Percentiles rank a stretch among this genome's conserved stretches.
These are phyloP conservation scores for Sonneratia caseolaris DNA, from an alignment of 345 rosid genomes.

Conservation along the genomic window DNA sequence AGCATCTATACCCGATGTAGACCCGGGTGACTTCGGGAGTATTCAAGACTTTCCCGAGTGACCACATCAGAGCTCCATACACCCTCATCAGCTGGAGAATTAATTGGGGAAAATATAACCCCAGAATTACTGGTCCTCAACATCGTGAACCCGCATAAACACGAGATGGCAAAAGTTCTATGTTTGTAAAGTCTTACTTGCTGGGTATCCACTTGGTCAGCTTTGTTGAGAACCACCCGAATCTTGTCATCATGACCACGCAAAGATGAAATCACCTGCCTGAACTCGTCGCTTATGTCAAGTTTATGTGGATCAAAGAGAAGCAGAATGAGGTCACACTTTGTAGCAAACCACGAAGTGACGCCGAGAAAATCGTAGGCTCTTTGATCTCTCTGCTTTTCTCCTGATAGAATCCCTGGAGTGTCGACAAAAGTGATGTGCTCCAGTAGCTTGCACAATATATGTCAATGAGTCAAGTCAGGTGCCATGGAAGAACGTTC, in stretches of 20 bases:
- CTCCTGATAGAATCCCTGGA: constrained; percentile 92
- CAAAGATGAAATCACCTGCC: constrained; percentile 79
- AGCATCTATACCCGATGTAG: constrained; percentile 62
- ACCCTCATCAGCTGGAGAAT: constrained; percentile 91
- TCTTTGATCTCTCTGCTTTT: constrained; percentile 81
- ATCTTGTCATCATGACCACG: constrained; percentile 96
- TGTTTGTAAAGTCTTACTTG: constrained; percentile 36
- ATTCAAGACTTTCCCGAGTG: constrained; percentile 91
- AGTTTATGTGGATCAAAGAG: constrained; percentile 94
- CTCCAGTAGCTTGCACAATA: constrained; percentile 57
- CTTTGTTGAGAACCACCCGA: constrained; percentile 91
- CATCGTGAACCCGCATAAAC: neutral
- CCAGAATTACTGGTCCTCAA: neutral
- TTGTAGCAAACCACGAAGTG: constrained; percentile 96
- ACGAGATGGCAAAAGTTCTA: neutral
- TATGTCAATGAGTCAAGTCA: neutral
- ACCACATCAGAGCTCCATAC: constrained; percentile 98
- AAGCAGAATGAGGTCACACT: constrained; percentile 92
- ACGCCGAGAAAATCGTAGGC: constrained; percentile 88
- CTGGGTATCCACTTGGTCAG: constrained; percentile 91
- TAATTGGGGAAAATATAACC: neutral
- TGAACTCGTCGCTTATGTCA: constrained; percentile 94
- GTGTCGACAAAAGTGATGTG: constrained; percentile 84
- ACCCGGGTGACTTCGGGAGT: constrained; percentile 93
- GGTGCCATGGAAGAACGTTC: neutral